A percentile compares a stretch with the other conserved stretches of the same genome.
phyloP scores from a whole-genome alignment of 441 rosid species.

The Erysimum cheiri region DNA sequence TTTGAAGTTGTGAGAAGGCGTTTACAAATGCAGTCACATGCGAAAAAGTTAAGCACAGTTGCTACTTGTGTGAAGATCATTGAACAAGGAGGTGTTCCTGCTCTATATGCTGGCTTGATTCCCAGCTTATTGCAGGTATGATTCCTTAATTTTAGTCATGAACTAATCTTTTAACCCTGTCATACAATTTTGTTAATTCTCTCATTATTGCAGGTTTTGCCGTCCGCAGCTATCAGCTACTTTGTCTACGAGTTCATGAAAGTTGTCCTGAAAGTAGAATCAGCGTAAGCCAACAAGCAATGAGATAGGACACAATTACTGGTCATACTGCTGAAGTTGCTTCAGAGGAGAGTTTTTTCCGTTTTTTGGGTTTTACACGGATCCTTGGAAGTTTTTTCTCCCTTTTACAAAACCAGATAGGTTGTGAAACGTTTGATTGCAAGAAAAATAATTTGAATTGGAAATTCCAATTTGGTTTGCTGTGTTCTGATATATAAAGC shows the following conservation, averaged over 20 bases:
- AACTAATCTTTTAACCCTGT: constrained; percentile 1
- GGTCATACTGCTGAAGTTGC: constrained; percentile 20
- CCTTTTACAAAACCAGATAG: constrained; percentile 10
- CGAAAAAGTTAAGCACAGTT: constrained; percentile 64
- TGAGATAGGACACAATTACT: neutral
- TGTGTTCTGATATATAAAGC: constrained; percentile 18
- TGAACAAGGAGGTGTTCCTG: constrained; percentile 83
- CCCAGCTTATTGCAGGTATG: constrained; percentile 90
- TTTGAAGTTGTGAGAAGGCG: constrained; percentile 95
- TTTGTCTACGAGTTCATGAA: constrained; percentile 87
- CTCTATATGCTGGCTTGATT: constrained; percentile 79
- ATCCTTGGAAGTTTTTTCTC: neutral
- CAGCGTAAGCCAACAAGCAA: constrained; percentile 42
- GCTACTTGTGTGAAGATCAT: constrained; percentile 77
- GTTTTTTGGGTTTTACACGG: neutral
- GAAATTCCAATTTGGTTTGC: constrained; percentile 18
- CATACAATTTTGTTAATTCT: constrained; percentile 1
- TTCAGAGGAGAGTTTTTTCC: constrained; percentile 17
- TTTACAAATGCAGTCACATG: constrained; percentile 82
- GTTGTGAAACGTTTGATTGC: constrained; percentile 24
- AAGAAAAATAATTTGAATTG: constrained; percentile 32
- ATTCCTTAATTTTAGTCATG: neutral
- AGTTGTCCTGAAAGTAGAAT: constrained; percentile 80
- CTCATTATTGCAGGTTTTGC: constrained; percentile 69
- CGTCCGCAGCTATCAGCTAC: constrained; percentile 92